Evolutionary conservation across 805 yeast species (phyloP).

Genomic region (Yamadazyma sp.): DNA sequence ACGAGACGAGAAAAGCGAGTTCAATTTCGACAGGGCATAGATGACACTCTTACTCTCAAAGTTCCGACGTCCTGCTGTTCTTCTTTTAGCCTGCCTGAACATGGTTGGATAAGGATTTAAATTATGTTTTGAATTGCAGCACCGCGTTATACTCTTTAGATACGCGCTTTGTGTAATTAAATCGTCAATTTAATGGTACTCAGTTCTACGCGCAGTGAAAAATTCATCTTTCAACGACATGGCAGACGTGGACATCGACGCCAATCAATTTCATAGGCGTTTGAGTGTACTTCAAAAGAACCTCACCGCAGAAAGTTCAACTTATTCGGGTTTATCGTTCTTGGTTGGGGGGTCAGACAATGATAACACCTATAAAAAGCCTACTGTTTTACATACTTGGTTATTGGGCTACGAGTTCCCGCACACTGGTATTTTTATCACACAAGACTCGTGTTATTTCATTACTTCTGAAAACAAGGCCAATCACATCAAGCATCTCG

Average conservation of each 20-base stretch:
- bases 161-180: constrained; percentile 1
- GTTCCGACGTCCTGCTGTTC: constrained; percentile 71
- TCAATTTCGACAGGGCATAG: constrained; percentile 29
- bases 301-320: constrained; percentile 22
- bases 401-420: constrained; percentile 92
- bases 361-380: constrained; percentile 85
- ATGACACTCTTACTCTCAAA: constrained; percentile 41
- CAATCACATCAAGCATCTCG: constrained; percentile 66
- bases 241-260: constrained; percentile 62
- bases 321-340: constrained; percentile 43
- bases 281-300: constrained; percentile 41
- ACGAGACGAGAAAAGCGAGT: constrained; percentile 48
- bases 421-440: constrained; percentile 74
- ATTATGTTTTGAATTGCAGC: background rate
- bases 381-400: constrained; percentile 88
- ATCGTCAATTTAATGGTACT: too few relatives aligned
- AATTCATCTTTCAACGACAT: constrained; percentile 24
- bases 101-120: constrained; percentile 28
- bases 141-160: background rate
- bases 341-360: constrained; percentile 85
- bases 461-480: constrained; percentile 85
- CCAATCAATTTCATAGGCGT: constrained; percentile 52
- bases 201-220: constrained; percentile 5
- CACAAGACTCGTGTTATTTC: constrained; percentile 57
- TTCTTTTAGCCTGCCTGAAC: constrained; percentile 74